phyloP scores from a whole-genome alignment of 1,284 basidiomycete species.

The Phellinidium pouzarii region DNA sequence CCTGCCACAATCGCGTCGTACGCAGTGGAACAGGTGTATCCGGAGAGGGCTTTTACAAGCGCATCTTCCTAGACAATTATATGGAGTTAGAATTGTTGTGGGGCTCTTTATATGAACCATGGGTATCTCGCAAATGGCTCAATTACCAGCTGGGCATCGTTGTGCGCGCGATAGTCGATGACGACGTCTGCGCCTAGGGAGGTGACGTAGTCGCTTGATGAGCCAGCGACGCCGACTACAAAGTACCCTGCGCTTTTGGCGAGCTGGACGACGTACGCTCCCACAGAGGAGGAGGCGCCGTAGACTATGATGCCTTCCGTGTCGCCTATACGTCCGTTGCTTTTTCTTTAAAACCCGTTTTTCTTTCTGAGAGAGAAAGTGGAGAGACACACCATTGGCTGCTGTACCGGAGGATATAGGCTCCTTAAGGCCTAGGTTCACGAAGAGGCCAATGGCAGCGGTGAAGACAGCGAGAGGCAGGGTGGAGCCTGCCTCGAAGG shows the following conservation, averaged over 20 bases:
- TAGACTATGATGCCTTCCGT: slow-evolving; percentile 25
- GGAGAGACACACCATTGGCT: neutral
- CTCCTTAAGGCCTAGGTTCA: slow-evolving; percentile 21
- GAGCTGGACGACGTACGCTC: slow-evolving; percentile 29
- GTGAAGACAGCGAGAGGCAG: slow-evolving; percentile 30
- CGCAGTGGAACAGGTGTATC: neutral
- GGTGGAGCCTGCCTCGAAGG: slow-evolving; percentile 29
- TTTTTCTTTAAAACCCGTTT: neutral
- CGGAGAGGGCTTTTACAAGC: slow-evolving; percentile 3
- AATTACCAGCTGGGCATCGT: slow-evolving; percentile 3
- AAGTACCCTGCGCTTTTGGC: slow-evolving; percentile 24
- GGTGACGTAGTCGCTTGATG: slow-evolving; percentile 18
- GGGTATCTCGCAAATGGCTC: neutral
- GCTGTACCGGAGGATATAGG: slow-evolving; percentile 10
- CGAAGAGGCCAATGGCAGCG: slow-evolving; percentile 29
- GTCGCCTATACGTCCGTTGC: neutral
- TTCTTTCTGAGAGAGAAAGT: neutral
- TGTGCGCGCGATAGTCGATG: slow-evolving; percentile 26
- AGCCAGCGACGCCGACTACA: slow-evolving; percentile 28
- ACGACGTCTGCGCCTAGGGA: slow-evolving; percentile 25
- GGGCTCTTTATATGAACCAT: neutral
- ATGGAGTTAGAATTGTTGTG: neutral
- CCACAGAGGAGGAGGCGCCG: slow-evolving; percentile 29
- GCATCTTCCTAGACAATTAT: slow-evolving; percentile 2
- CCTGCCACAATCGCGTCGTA: slow-evolving; percentile 8